phyloP scores from a whole-genome alignment of 2,329 filamentous ascomycete genomes.

The Nigrospora osmanthi region DNA sequence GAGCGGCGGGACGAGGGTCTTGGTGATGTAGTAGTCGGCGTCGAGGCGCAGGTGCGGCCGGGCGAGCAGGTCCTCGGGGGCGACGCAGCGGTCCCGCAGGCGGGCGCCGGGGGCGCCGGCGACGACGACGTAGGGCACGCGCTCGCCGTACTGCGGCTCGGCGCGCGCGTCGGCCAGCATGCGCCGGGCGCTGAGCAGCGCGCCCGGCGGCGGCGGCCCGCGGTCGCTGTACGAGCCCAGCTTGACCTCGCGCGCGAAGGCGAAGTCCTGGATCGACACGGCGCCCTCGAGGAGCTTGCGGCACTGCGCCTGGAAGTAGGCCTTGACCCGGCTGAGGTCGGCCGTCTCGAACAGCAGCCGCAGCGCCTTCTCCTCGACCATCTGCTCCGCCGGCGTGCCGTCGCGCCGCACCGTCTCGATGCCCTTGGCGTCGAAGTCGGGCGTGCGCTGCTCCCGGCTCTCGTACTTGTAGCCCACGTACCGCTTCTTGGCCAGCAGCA shows the following conservation, averaged over 20 bases:
- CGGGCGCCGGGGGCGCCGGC: constrained; percentile 79
- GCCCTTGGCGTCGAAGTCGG: constrained; percentile 95
- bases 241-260: constrained; percentile 87
- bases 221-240: constrained; percentile 81
- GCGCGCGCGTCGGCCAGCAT: constrained; percentile 82
- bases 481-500: constrained; percentile 91
- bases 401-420: constrained; percentile 96
- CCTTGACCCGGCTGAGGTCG: constrained; percentile 82
- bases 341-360: constrained; percentile 84
- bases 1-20: constrained; percentile 89
- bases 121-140: constrained; percentile 89
- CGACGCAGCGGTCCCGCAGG: constrained; percentile 82
- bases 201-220: constrained; percentile 75
- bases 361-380: constrained; percentile 88
- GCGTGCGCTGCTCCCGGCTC: constrained; percentile 61
- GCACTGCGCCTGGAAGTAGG: constrained; percentile 85
- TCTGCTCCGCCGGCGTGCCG: constrained; percentile 90
- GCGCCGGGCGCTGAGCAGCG: constrained; percentile 74
- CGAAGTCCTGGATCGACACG: constrained; percentile 91
- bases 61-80: constrained; percentile 72
- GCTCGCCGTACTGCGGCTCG: constrained; percentile 91
- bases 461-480: constrained; percentile 99
- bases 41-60: constrained; percentile 77
- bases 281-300: constrained; percentile 84
- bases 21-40: constrained; percentile 92